Percentiles rank a stretch among this genome's conserved stretches.
phyloP scores from a whole-genome alignment of 257 asterid genomes.

The Henckelia pumila region DNA sequence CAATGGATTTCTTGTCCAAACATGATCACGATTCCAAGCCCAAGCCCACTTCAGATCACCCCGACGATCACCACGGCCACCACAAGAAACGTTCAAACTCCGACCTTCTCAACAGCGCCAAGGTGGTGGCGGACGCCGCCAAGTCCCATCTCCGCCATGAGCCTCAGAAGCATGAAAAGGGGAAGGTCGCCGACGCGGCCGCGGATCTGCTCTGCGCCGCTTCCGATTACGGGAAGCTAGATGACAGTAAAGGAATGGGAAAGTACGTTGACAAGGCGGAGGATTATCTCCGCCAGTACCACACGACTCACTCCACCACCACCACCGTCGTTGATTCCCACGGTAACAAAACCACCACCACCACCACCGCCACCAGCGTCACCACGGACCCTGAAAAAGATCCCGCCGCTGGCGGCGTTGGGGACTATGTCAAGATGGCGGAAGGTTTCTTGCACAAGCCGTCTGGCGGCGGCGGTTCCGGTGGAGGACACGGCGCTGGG shows the following conservation, averaged over 20 bases:
- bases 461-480: constrained; percentile 10
- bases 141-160: constrained; percentile 38
- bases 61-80: background rate
- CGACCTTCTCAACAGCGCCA: constrained; percentile 49
- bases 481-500: constrained; percentile 23
- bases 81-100: constrained; percentile 35
- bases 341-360: constrained; percentile 20
- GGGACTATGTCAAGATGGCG: constrained; percentile 29
- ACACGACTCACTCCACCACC: constrained; percentile 31
- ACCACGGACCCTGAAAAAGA: constrained; percentile 14
- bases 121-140: constrained; percentile 53
- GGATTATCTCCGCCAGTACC: constrained; percentile 45
- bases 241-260: constrained; percentile 39
- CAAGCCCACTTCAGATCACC: constrained; percentile 12
- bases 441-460: constrained; percentile 30
- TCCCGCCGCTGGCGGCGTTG: constrained; percentile 25
- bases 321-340: constrained; percentile 20
- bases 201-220: constrained; percentile 56
- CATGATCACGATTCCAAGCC: background rate
- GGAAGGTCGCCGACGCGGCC: constrained; percentile 49
- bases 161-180: constrained; percentile 39
- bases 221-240: constrained; percentile 49
- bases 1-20: constrained; percentile 37
- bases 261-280: constrained; percentile 50
- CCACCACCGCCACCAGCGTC: constrained; percentile 19